Evolutionary conservation across 148 eudicot genomes (phyloP).

Genomic region (Pouteria glomerata): DNA sequence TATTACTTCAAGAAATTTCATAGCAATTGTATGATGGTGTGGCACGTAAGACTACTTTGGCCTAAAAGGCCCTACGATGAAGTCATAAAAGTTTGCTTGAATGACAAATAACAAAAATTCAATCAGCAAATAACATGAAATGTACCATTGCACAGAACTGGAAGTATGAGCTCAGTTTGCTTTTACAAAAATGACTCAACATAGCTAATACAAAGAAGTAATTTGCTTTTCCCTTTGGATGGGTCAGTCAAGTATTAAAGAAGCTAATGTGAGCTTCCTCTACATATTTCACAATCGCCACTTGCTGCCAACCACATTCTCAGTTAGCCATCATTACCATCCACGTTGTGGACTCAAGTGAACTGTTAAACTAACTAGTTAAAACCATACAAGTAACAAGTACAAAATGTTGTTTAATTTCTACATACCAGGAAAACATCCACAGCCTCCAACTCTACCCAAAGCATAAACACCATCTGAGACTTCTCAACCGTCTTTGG

Average conservation of each 20-base stretch:
- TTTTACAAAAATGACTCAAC: not conserved
- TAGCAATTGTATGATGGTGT: not conserved
- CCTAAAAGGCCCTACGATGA: no score
- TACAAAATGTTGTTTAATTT: not conserved
- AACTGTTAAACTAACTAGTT: not conserved
- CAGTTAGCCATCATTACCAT: not conserved
- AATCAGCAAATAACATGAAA: no score
- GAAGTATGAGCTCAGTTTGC: no score
- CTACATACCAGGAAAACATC: slow-evolving; percentile 78
- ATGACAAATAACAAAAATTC: no score
- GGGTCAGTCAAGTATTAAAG: not conserved
- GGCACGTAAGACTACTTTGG: not conserved
- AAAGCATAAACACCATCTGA: slow-evolving; percentile 72
- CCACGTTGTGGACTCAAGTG: not conserved
- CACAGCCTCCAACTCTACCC: slow-evolving; percentile 97
- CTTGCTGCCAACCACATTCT: not conserved
- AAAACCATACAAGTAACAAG: no score
- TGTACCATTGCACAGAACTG: no score
- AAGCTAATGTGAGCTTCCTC: not conserved
- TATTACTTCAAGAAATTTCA: not conserved
- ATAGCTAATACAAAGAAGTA: no score
- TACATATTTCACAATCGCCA: not conserved
- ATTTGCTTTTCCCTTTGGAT: no score
- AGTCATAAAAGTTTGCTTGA: no score
- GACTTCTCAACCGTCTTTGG: slow-evolving; percentile 99